phyloP scores from a whole-genome alignment of 305 asterid species.

The Nicotiana rustica region DNA sequence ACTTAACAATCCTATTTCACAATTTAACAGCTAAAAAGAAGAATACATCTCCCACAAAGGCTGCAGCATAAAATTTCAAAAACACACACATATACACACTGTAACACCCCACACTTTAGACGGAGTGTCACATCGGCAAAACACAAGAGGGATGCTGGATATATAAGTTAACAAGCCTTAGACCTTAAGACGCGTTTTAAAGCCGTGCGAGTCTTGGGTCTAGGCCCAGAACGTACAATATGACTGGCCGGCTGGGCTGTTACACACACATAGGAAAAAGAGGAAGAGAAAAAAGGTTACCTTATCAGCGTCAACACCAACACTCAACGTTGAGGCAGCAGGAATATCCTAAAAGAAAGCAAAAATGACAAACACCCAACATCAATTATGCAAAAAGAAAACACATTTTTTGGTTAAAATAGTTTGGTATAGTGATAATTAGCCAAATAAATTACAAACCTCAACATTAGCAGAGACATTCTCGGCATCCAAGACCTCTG shows the following conservation, averaged over 20 bases:
- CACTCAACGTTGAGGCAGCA: constrained; percentile 54
- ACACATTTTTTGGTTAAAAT: constrained; percentile 16
- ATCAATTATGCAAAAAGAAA: constrained; percentile 24
- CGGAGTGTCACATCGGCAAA: too few species aligned
- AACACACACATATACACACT: background rate
- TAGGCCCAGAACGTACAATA: too few species aligned
- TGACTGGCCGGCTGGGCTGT: too few species aligned
- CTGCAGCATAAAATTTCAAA: background rate
- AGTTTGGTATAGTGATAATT: background rate
- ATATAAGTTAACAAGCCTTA: too few species aligned
- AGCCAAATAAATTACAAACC: constrained; percentile 45
- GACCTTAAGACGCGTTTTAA: too few species aligned
- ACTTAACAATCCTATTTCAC: background rate
- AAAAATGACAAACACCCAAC: constrained; percentile 29
- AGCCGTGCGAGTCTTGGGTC: too few species aligned
- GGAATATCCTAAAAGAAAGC: constrained; percentile 58
- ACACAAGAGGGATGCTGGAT: too few species aligned
- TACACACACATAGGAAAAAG: too few species aligned
- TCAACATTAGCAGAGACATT: constrained; percentile 45
- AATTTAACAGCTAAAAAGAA: background rate
- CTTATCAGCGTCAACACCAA: constrained; percentile 71
- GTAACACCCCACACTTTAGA: too few species aligned
- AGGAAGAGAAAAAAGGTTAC: constrained; percentile 41
- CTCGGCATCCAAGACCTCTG: constrained; percentile 66
- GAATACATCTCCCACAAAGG: background rate